Base-by-base conservation (phyloP, 768 basidiomycete species). In the Sistotremastrum niveocremeum region DNA sequence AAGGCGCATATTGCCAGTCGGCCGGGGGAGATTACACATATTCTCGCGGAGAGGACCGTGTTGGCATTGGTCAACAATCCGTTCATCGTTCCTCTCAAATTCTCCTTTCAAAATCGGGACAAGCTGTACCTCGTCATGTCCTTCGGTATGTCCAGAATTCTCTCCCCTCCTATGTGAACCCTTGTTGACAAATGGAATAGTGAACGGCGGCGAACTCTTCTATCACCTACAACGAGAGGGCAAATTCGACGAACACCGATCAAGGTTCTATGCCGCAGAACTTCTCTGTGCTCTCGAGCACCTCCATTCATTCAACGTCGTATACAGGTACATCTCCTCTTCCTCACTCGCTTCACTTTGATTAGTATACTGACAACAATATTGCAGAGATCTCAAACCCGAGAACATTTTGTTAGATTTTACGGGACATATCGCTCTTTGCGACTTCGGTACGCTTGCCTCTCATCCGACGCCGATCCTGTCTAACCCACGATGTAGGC, bases 61-160 rank as follows among this genome's bases (percentile, higher is more conserved):
- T 73, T 98, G 41, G 94, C 94, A 0, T 73, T 97, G 46, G 95
- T 99, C 49, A 95, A 97, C 67, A 95, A 91, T 57, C 94, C 94
- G 0, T 99, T 99, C 69, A 97, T 99, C 62, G 95, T 97, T 0
- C 95, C 94, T 12, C 79, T 99, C 62, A 98, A 99, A 60, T 97
- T 99, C 65, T 94, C 90, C 4, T 99, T 98, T 75, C 94, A 99
- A 66, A 91, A 83, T 49, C 86, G 86, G 2, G 94, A 98, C 61
- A 99, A 99, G 62, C 70, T 99, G 5, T 99, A 99, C 61, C 69
- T 99, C 46, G 89, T 97, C 35, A 86, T 99, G 81, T 93, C 93
- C 28, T 98, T 97, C 56, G 83, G 85, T 84, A 42, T 47, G 80
- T 64, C 6, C 39, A 9, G 12, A 32, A 2, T 28, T 52, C 20